Conservation (phyloP, 768 basidiomycete genomes). For the Boletus edulis region DNA sequence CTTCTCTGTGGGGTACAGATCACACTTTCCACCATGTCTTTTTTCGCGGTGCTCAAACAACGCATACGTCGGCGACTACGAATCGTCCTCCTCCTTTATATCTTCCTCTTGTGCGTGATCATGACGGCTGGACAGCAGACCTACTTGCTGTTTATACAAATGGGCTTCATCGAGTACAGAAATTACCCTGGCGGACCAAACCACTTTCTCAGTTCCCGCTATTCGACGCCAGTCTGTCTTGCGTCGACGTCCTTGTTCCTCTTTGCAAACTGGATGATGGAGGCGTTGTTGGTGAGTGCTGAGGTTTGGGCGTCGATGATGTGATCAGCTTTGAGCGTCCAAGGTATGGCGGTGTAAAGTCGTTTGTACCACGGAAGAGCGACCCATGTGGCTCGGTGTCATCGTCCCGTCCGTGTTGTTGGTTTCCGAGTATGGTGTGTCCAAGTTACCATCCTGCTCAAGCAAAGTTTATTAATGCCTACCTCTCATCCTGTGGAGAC, state of each 20-base stretch:
- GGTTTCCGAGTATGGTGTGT: constrained; percentile 13
- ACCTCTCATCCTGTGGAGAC: background rate
- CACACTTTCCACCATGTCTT: constrained; percentile 19
- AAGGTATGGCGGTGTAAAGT: constrained; percentile 25
- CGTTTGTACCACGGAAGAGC: constrained; percentile 11
- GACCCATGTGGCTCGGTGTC: constrained; percentile 7
- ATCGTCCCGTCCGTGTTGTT: constrained; percentile 4
- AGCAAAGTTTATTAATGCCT: background rate
- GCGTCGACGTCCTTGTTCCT: constrained; percentile 13
- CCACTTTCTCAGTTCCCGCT: background rate
- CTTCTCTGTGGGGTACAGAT: constrained; percentile 20
- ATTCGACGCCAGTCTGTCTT: background rate
- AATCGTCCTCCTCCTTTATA: constrained; percentile 13
- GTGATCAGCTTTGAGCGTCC: background rate
- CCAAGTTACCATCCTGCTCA: background rate
- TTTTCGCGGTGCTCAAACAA: constrained; percentile 16
- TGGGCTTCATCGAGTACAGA: constrained; percentile 10
- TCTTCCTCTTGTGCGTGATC: constrained; percentile 7
- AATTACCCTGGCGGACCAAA: constrained; percentile 18
- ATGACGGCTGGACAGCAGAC: constrained; percentile 17
- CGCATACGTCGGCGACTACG: constrained; percentile 8
- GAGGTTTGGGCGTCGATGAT: background rate
- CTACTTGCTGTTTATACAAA: constrained; percentile 14
- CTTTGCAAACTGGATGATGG: constrained; percentile 22
- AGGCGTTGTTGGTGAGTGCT: constrained; percentile 18